Base-by-base conservation (phyloP, 2,329 filamentous ascomycete genomes). In the Alternaria ventricosa region DNA sequence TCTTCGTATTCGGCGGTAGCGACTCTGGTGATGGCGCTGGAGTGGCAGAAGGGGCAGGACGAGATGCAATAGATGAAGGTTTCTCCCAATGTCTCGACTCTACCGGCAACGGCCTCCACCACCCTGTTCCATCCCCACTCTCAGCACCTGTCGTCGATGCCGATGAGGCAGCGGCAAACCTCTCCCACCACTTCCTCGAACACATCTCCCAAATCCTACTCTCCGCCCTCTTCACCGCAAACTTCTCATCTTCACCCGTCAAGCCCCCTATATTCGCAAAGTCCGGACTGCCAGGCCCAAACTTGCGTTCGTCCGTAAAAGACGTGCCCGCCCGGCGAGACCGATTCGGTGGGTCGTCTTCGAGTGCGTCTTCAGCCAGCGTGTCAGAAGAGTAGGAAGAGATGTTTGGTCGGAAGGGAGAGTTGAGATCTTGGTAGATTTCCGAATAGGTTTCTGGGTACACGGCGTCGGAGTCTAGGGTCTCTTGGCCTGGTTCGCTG, bases 121-220 rank as follows among this genome's bases (percentile, higher is more conserved):
- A 94, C 4, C 25, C 25, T 4, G 33, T 54, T 90, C 27, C 80
- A 46, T 55, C 50, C n/a, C 25, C 9, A 25, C 27, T 15, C 6
- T 47, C 28, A 10, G 22, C 8, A 87, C 86, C 65, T 89, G 87
- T 3, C 75, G 68, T 0, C 87, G 86, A 33, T 91, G 73, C 6
- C 90, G 90, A 70, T 84, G 85, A 84, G 91, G 72, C 5, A 90
- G 90, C 71, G 84, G 85, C 85, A 88, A 89, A 82, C 50, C 91
- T 81, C 3, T 85, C 84, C 82, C 93, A 92, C 92, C 92, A 95
- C 64, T 86, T 83, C 41, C 83, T 84, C 18, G 91, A 88, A 77
- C 92, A 95, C 75, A 96, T 88, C 80, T 96, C 92, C 92, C 92
- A 96, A 4, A 96, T 81, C n/a, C 92, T 83, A 68, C 90, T 92